Evolutionary conservation across 805 yeast species (phyloP).

Genomic region (Kazachstania bromeliacearum): DNA sequence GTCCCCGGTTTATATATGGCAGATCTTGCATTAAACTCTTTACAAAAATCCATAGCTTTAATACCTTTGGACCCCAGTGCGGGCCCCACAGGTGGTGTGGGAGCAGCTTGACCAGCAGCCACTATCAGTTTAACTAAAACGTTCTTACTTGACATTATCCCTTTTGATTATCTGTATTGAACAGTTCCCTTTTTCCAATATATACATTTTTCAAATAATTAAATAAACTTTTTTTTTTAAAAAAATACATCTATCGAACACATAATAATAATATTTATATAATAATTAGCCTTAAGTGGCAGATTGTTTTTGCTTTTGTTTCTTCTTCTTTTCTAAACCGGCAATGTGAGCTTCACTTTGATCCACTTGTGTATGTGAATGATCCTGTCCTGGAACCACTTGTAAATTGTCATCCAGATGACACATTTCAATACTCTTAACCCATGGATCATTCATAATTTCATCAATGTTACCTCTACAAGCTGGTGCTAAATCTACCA

Average conservation of each 20-base stretch:
- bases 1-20: constrained; percentile 77
- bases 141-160: no score
- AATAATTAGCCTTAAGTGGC: not conserved
- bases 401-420: no score
- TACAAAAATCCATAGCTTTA: constrained; percentile 96
- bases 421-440: constrained; percentile 58
- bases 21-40: constrained; percentile 95
- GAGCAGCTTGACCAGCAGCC: constrained; percentile 97
- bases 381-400: constrained; percentile 47
- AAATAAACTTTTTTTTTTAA: no score
- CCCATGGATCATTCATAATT: constrained; percentile 65
- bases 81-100: constrained; percentile 98
- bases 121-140: constrained; percentile 79
- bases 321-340: constrained; percentile 76
- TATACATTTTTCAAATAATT: no score
- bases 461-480: constrained; percentile 76
- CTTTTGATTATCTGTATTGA: no score
- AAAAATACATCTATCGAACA: no score
- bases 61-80: constrained; percentile 98
- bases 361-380: constrained; percentile 80
- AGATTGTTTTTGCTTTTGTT: constrained; percentile 14
- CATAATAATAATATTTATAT: not conserved
- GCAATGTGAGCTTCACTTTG: constrained; percentile 95
- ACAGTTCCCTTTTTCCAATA: no score
- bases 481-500: constrained; percentile 82